Evolutionary conservation across 176 grass and related monocot genomes (phyloP), one percentile per base, ranked within the genome.

Genomic region (Echinochloa phyllopogon): DNA sequence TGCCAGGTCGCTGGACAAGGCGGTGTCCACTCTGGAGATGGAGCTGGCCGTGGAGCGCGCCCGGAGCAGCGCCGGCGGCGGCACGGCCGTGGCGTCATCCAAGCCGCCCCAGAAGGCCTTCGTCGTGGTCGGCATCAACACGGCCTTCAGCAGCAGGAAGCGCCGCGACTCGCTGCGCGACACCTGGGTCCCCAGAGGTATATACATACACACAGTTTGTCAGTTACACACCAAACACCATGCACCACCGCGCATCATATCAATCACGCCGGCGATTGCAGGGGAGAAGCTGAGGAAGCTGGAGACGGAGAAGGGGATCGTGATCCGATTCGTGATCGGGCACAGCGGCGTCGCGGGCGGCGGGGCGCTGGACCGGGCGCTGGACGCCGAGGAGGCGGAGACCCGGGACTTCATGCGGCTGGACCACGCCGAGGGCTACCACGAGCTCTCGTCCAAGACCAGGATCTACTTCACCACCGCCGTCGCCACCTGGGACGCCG

Each of bases 241-340:
- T n/a, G n/a, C n/a, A n/a, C n/a, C n/a, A n/a, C n/a, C n/a, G n/a
- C n/a, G n/a, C n/a, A n/a, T n/a, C n/a, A n/a, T n/a, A n/a, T n/a
- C n/a, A n/a, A n/a, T n/a, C n/a, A n/a, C n/a, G n/a, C n/a, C n/a
- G n/a, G n/a, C n/a, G n/a, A n/a, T n/a, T n/a, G n/a, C 75, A 97
- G 94, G 91, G 50, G 85, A 88, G 4, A 95, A 93, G 82, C 88
- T 98, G 20, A 68, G 86, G 81, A 78, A 80, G 72, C 72, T 98
- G 62, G 93, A 98, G 82, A 80, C 80, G 84, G 96, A 95, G 85
- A 94, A 98, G 82, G 96, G 93, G 20, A 66, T 98, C 21, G 91
- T 94, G 76, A 50, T 98, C 74, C 91, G 96, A 83, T 98, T 98
- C 82, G 96, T 98, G 72, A 98, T 98, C 84, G 96, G 96, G 24